phyloP scores from a whole-genome alignment of 257 asterid species.

The Gynochthodes officinalis region DNA sequence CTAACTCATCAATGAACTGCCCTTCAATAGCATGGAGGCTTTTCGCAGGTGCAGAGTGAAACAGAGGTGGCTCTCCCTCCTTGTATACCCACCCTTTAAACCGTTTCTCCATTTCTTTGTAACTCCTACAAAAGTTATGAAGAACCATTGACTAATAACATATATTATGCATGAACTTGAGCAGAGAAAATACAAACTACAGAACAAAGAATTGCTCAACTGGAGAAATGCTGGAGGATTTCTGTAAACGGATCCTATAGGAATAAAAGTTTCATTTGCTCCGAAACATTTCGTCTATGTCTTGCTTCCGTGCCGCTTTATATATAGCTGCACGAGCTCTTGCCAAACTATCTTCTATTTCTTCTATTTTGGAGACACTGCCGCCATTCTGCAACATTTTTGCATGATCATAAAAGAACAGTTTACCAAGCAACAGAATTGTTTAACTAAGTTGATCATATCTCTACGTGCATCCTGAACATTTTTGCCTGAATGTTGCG shows the following conservation, averaged over 20 bases:
- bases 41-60: constrained; percentile 37
- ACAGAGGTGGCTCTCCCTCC: constrained; percentile 61
- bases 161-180: too few species aligned
- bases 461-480: too few species aligned
- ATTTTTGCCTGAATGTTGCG: too few species aligned
- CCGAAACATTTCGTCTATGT: neutral
- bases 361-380: constrained; percentile 20
- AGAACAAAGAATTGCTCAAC: constrained; percentile 23
- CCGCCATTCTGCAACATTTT: neutral
- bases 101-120: constrained; percentile 58
- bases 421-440: too few species aligned
- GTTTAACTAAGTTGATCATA: too few species aligned
- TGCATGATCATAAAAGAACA: neutral
- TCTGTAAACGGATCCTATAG: constrained; percentile 33
- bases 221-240: constrained; percentile 44
- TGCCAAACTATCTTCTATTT: constrained; percentile 29
- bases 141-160: neutral
- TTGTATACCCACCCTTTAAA: constrained; percentile 57
- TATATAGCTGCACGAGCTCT: constrained; percentile 35
- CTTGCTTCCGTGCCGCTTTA: constrained; percentile 21
- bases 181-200: too few species aligned
- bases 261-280: constrained; percentile 20
- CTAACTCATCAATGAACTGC: constrained; percentile 42
- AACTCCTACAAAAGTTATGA: constrained; percentile 36
- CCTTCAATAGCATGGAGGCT: constrained; percentile 61